Base-by-base conservation (phyloP, 768 basidiomycete genomes). In the Tulasnella sp. region DNA sequence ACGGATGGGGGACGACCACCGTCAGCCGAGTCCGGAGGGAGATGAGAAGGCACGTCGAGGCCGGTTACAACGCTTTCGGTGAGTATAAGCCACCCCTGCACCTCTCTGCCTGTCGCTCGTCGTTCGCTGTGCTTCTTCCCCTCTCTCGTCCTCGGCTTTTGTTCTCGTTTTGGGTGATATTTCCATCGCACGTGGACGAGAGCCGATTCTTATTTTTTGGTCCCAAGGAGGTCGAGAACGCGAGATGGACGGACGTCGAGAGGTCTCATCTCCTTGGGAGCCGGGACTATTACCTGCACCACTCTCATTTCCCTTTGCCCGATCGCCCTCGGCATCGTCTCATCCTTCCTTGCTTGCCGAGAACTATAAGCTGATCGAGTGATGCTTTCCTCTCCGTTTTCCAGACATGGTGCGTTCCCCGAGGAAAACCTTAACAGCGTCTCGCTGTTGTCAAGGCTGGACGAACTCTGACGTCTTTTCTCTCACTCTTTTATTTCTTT, bases 1-100 rank as follows among this genome's bases (percentile, higher is more conserved):
- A 88, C 67, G 91, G 91, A 2, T 94, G 92, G 92, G 92, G 92
- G 22, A 89, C 85, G 63, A 89, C 89, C 1, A 83, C 89, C 0
- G 86, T 86, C 0, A 76, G 84, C 36, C 88, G 86, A 76, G 85
- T 94, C 72, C 86, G 87, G 68, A 81, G 84, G 74, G 88, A 85
- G 44, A 91, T 94, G 90, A 81, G 78, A 19, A 84, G 83, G 32
- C 86, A 91, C 76, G 84, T 85, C 68, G 83, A 87, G 37, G 79
- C 81, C 40, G 89, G 89, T 7, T 90, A 86, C 77, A 86, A 82
- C 17, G 88, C 88, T 16, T 81, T 82, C 75, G 82, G 84, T 84
- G 66, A 72, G 83, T 42, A n/a, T 29, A 32, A 16, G 9, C 34
- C 71, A 62, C 62, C 32, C 16, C 29, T 36, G 39, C 39, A 12